Evolutionary conservation across 768 basidiomycete species (phyloP), one percentile per base, ranked within the genome.

Genomic region (Boletus vermiculosoides): DNA sequence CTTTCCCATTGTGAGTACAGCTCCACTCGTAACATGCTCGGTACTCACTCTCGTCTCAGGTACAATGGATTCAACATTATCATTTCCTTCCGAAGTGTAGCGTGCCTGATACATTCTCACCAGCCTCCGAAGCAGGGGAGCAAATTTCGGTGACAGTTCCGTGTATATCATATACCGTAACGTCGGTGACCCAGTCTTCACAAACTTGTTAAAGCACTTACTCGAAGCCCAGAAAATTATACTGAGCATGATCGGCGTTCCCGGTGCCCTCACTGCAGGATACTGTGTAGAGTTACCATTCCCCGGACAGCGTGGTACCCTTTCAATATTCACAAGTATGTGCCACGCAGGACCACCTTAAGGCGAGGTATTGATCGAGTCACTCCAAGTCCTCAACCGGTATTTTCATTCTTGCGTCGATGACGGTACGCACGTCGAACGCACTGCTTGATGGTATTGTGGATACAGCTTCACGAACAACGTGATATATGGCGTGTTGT

Each of bases 91-190:
- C 0, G 37, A 54, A 47, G 22, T 0, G 5, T 34, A 18, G 22
- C 2, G 9, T 34, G 13, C 6, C 53, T 57, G 7, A 33, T 7
- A 33, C n/a, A 6, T 55, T 45, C 52, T 47, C 53, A 57, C 50
- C 50, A 87, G 86, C 66, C 79, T 90, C 31, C 71, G 79, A 20
- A 85, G 74, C n/a, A 78, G 86, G 42, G 89, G 88, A 9, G 83
- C 85, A 0, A 70, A 83, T 50, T 87, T 88, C 52, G 88, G 88
- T 2, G 87, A 89, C 56, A 80, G 83, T 0, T 87, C 85, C 5
- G 69, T 83, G 4, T 83, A 87, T 61, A 86, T 84, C 61, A 88
- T 87, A 0, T 91, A 91, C 61, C 82, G 88, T 20, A 90, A 90
- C 56, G 85, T 85, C 62, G 40, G 65, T 58, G 1, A 16, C 15